phyloP scores from a whole-genome alignment of 352 stramenopile species.

The Thalassiosira mediterranea region DNA sequence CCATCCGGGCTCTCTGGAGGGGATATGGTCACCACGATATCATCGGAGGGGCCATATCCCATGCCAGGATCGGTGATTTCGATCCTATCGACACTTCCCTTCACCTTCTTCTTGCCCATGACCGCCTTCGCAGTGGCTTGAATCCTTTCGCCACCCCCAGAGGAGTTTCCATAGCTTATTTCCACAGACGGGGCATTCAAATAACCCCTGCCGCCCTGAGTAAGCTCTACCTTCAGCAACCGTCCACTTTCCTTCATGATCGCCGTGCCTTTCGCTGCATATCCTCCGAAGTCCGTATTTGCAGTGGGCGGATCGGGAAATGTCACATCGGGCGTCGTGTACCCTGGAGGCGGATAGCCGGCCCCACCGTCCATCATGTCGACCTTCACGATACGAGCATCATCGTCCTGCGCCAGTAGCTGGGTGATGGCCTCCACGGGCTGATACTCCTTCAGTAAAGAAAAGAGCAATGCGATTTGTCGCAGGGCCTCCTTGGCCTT shows the following conservation, averaged over 20 bases:
- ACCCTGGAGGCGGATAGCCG: conserved; percentile 67
- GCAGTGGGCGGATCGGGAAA: conserved; percentile 64
- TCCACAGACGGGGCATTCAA: conserved; percentile 57
- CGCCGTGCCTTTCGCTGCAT: conserved; percentile 58
- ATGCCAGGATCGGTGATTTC: conserved; percentile 62
- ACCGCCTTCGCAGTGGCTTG: conserved; percentile 62
- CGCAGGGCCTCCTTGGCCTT: conserved; percentile 71
- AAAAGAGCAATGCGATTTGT: conserved; percentile 82
- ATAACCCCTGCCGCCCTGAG: conserved; percentile 69
- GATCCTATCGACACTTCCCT: conserved; percentile 69
- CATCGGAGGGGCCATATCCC: conserved; percentile 64
- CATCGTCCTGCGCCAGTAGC: conserved; percentile 73
- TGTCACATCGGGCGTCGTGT: conserved; percentile 49
- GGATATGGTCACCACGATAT: conserved; percentile 60
- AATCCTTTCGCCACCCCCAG: conserved; percentile 1
- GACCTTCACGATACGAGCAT: conserved; percentile 57
- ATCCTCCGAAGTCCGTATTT: conserved; percentile 43
- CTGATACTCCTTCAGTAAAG: conserved; percentile 72
- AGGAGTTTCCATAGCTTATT: conserved; percentile 17
- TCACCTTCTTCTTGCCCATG: conserved; percentile 62
- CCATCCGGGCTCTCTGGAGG: conserved; percentile 60
- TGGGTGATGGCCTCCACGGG: conserved; percentile 70
- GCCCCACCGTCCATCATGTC: conserved; percentile 56
- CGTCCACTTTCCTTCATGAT: conserved; percentile 62
- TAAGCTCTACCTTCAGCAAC: conserved; percentile 72